Evolutionary conservation across 306 rosid species (phyloP).

Genomic region (Vicia faba): DNA sequence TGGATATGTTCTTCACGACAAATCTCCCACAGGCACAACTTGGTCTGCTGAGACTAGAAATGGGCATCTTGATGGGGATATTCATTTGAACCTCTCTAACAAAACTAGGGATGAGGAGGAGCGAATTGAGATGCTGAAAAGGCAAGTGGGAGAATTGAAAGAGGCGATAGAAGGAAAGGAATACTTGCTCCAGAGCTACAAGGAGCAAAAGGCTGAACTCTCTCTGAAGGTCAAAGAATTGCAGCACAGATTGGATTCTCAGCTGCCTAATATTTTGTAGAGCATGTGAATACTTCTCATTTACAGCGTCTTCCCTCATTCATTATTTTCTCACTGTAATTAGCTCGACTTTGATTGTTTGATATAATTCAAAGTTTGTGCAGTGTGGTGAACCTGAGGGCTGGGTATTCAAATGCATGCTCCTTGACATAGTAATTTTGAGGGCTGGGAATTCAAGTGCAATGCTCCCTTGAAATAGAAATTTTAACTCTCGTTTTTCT

Average conservation of each 20-base stretch:
- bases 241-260: conserved; percentile 89
- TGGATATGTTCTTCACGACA: conserved; percentile 52
- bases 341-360: conserved; percentile 49
- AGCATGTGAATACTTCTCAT: conserved; percentile 56
- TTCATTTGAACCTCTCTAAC: conserved; percentile 55
- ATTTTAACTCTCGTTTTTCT: neutral
- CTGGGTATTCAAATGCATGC: conserved; percentile 17
- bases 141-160: conserved; percentile 87
- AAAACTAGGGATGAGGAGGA: conserved; percentile 62
- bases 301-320: conserved; percentile 45
- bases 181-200: conserved; percentile 81
- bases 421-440: conserved; percentile 16
- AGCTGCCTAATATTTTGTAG: conserved; percentile 90
- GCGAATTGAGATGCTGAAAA: conserved; percentile 74
- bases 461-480: conserved; percentile 25
- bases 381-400: conserved; percentile 39
- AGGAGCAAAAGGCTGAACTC: conserved; percentile 86
- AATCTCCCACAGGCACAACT: conserved; percentile 44
- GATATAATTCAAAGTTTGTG: conserved; percentile 39
- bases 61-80: conserved; percentile 61
- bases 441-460: conserved; percentile 9
- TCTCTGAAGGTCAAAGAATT: conserved; percentile 72
- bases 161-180: conserved; percentile 93
- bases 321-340: conserved; percentile 48
- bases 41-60: conserved; percentile 58